Evolutionary conservation across 345 rosid species (phyloP).

Genomic region (Aethionema arabicum): DNA sequence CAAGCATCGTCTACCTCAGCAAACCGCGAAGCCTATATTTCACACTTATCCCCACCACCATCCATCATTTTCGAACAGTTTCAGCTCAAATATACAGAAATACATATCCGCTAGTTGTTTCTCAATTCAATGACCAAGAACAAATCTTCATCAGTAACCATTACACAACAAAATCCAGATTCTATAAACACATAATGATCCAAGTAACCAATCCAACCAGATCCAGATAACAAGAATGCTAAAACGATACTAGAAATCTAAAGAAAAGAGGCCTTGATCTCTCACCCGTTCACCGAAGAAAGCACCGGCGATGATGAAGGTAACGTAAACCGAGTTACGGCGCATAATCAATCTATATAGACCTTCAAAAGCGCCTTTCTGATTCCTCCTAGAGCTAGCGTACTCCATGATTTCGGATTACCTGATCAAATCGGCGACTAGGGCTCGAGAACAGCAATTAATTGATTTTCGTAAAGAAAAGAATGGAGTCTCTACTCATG

Average conservation of each 20-base stretch:
- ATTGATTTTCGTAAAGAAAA: too few species aligned
- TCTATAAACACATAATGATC: not conserved
- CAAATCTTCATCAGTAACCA: not conserved
- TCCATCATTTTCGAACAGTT: too few species aligned
- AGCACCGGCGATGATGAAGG: constrained; percentile 96
- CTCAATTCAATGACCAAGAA: too few species aligned
- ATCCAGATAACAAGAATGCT: constrained; percentile 2
- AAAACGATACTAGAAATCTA: not conserved
- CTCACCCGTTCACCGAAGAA: constrained; percentile 84
- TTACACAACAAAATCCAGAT: constrained; percentile 1
- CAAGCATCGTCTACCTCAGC: too few species aligned
- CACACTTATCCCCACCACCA: too few species aligned
- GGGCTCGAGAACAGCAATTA: constrained; percentile 32
- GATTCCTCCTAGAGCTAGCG: constrained; percentile 43
- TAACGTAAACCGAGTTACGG: constrained; percentile 90
- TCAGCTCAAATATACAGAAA: too few species aligned
- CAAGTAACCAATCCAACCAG: constrained; percentile 2
- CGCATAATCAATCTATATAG: constrained; percentile 82
- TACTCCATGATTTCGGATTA: constrained; percentile 53
- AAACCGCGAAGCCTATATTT: too few species aligned
- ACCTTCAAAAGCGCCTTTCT: constrained; percentile 70
- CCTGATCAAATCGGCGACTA: constrained; percentile 27
- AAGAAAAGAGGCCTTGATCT: not conserved
- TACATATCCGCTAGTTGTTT: too few species aligned
- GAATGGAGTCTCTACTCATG: too few species aligned